Evolutionary conservation across 1,284 basidiomycete genomes (phyloP), one percentile per base, ranked within the genome.

Genomic region (Moniliophthora roreri): DNA sequence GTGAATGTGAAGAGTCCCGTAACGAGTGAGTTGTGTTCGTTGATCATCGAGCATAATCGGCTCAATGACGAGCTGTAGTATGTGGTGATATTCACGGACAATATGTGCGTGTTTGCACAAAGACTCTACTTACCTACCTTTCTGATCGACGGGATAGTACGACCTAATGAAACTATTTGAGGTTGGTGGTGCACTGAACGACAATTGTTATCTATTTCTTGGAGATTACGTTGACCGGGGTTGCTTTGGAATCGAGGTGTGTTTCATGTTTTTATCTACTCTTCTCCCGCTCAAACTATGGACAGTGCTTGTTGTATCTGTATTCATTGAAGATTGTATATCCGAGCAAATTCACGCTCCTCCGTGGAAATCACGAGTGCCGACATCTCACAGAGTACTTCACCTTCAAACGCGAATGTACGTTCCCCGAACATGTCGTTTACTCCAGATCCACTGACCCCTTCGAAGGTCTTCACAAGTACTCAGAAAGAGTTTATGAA

Each of bases 151-250:
- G 23, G 24, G 58, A 51, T 62, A 96, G 94, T 97, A 95, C 68
- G 95, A 99, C 72, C 81, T 99, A 57, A 95, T 99, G 90, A 98
- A 98, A 71, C 80, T 98, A 41, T 96, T 99, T 64, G 96, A 98
- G 66, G 90, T 98, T 48, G 96, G 96, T 39, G 96, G 96, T 9
- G 88, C 87, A 63, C 81, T 93, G 21, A 81, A 87, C 16, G 89
- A 96, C 54, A 98, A 90, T 55, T 84, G 87, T 39, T 99, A 99
- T 74, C 80, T 99, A 46, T 99, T 99, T 74, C 79, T 99, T 24
- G 96, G 96, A 48, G 96, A 99, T 72, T 99, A 99, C 69, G 96
- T 99, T 46, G 97, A 99, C 75, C 85, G 96, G 53, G 96, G 97
- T 23, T 89, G 90, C 74, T 98, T 97, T 71, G 91, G 92, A 16